phyloP scores from a whole-genome alignment of 2,329 filamentous ascomycete species.

The Coniosporium tulheliwenetii region DNA sequence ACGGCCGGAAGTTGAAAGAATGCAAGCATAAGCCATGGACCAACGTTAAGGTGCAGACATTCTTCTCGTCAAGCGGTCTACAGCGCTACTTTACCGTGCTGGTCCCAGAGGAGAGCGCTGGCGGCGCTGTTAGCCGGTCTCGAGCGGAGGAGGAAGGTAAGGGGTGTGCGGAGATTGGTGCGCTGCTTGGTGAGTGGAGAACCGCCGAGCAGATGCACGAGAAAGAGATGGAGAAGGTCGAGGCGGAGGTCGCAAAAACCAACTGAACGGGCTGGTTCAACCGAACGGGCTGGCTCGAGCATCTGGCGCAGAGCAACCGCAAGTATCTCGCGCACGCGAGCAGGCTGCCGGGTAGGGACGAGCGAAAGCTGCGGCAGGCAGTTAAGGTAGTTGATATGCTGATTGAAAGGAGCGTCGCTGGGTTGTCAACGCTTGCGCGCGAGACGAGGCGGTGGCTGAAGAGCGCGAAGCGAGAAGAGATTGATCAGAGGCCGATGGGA shows the following conservation, averaged over 20 bases:
- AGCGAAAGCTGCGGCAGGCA: conserved; percentile 2
- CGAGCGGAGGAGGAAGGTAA: conserved; percentile 1
- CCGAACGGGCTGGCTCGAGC: conserved; percentile 4
- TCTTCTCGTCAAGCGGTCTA: no score
- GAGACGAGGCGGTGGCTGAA: conserved; percentile 7
- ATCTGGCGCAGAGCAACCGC: conserved; percentile 3
- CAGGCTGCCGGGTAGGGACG: conserved; percentile 3
- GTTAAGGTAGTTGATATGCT: conserved; percentile 2
- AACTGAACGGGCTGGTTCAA: conserved; percentile 6
- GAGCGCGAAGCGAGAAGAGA: conserved; percentile 4
- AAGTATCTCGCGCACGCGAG: conserved; percentile 5
- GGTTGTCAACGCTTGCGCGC: conserved; percentile 3
- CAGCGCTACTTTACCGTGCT: no score
- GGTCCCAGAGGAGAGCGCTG: background rate
- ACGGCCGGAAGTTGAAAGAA: conserved; percentile 1
- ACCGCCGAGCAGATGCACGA: background rate
- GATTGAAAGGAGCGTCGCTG: conserved; percentile 5
- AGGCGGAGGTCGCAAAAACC: conserved; percentile 4
- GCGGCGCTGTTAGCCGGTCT: background rate
- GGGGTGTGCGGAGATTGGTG: conserved; percentile 1
- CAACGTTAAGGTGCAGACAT: no score
- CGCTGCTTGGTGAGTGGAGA: background rate
- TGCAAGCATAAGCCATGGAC: conserved; percentile 1
- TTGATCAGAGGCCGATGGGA: conserved; percentile 5
- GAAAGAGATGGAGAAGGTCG: conserved; percentile 2